These are phyloP conservation scores for Amauroascus niger DNA, from an alignment of 2,329 filamentous ascomycete species.

Conservation along the genomic window DNA sequence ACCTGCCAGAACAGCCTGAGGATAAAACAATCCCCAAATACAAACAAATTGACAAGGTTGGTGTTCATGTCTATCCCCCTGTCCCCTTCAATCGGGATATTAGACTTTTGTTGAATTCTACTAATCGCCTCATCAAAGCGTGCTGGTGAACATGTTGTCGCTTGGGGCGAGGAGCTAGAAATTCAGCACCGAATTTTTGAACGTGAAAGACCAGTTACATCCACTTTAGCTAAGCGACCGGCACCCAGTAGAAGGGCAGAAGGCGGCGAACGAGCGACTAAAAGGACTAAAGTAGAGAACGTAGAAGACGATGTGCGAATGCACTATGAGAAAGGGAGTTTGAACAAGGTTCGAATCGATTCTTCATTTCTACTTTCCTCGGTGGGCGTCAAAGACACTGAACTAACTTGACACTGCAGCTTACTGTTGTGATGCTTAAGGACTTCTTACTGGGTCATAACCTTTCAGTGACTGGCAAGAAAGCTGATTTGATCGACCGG, in stretches of 20 bases:
- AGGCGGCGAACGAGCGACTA: constrained; percentile 28
- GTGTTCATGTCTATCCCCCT: constrained; percentile 3
- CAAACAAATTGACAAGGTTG: constrained; percentile 70
- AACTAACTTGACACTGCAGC: constrained; percentile 21
- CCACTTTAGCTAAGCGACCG: constrained; percentile 41
- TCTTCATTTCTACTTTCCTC: background rate
- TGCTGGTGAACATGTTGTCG: constrained; percentile 64
- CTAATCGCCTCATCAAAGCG: constrained; percentile 36
- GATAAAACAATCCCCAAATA: constrained; percentile 80
- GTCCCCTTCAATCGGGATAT: no score
- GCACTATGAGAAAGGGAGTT: constrained; percentile 35
- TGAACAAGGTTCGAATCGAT: constrained; percentile 31
- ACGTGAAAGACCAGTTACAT: constrained; percentile 34
- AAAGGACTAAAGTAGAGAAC: constrained; percentile 39
- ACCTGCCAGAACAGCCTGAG: constrained; percentile 61
- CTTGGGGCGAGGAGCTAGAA: constrained; percentile 64
- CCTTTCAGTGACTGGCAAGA: constrained; percentile 38
- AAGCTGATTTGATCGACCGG: constrained; percentile 43
- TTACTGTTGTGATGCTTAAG: constrained; percentile 41
- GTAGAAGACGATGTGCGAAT: constrained; percentile 32
- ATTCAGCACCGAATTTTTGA: constrained; percentile 44
- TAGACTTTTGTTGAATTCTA: background rate
- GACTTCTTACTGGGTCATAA: constrained; percentile 39
- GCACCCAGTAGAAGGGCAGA: constrained; percentile 21
- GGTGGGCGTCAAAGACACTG: background rate